Conservation (phyloP, 2,329 filamentous ascomycete genomes). For the Apiospora rasikravindrae region DNA sequence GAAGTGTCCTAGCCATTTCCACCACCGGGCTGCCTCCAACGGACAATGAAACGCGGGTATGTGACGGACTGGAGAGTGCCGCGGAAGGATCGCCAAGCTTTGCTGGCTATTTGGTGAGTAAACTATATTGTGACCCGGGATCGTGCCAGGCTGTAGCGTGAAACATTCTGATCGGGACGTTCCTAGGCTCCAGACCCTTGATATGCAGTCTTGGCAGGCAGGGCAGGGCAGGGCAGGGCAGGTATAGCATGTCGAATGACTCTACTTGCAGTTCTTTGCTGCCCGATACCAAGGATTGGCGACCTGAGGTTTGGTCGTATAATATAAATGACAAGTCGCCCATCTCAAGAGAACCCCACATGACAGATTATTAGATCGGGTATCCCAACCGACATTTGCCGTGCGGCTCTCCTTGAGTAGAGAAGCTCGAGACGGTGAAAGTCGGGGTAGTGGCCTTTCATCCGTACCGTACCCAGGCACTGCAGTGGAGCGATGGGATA, state of each 20-base stretch:
- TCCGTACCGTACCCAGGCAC: not conserved
- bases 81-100: slow-evolving; percentile 1
- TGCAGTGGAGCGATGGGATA: not conserved
- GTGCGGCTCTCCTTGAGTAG: not conserved
- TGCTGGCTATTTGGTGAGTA: slow-evolving; percentile 8
- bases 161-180: slow-evolving; percentile 12
- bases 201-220: slow-evolving; percentile 7
- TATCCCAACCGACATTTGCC: not conserved
- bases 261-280: not conserved
- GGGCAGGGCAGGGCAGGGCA: not conserved
- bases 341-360: not conserved
- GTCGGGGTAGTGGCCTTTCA: not conserved
- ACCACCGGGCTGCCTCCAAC: not conserved
- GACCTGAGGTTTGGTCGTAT: not conserved
- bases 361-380: not conserved
- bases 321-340: not conserved
- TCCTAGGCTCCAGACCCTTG: not conserved
- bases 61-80: not conserved
- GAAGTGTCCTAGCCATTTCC: not conserved
- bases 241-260: not conserved
- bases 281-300: not conserved
- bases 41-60: slow-evolving; percentile 1
- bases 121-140: slow-evolving; percentile 1
- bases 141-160: not conserved
- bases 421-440: slow-evolving; percentile 5